Evolutionary conservation across 345 rosid species (phyloP), one percentile per base, ranked within the genome.

Genomic region (Acer saccharum): DNA sequence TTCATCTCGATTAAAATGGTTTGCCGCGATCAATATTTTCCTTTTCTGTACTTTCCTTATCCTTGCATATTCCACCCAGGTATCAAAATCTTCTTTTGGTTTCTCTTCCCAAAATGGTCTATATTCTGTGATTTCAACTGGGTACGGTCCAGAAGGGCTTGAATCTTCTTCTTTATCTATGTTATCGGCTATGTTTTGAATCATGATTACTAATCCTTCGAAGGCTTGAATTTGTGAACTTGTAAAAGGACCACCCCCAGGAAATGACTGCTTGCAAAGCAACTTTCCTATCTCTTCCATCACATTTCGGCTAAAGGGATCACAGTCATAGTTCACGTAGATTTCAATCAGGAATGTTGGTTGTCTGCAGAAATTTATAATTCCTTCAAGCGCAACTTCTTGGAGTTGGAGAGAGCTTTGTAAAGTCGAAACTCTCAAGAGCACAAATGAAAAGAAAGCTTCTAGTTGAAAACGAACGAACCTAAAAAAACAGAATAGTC

Each of bases 381-480:
- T 81, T 11, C 90, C 98, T 88, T 96, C 98, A 6, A 94, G 80
- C 0, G 94, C 98, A 10, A 96, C 97, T 82, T 96, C 97, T 80
- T 92, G 99, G 72, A 91, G 80, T 65, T 90, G 98, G 77, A 75
- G 48, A 43, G 87, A 80, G n/a, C 76, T 79, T 10, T 84, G 86
- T 6, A 71, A 54, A n/a, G 83, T 55, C 8, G 93, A 87, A 18
- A 86, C 80, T 81, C 65, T 88, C 75, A 96, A 52, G 60, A 94
- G 65, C 68, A 96, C 97, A 18, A 85, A 90, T 57, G 84, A 79
- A 79, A 96, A 94, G 84, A 96, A 94, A 16, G 97, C 93, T 83
- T 96, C 99, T n/a, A 96, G 83, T 64, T 94, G 98, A 72, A 96
- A 85, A 61, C 97, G 94, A 83, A 88, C 80, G 77, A 86, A 96